A percentile compares a stretch with the other conserved stretches of the same genome.
These are phyloP conservation scores for Striga asiatica DNA, from an alignment of 257 asterid species.

Conservation along the genomic window DNA sequence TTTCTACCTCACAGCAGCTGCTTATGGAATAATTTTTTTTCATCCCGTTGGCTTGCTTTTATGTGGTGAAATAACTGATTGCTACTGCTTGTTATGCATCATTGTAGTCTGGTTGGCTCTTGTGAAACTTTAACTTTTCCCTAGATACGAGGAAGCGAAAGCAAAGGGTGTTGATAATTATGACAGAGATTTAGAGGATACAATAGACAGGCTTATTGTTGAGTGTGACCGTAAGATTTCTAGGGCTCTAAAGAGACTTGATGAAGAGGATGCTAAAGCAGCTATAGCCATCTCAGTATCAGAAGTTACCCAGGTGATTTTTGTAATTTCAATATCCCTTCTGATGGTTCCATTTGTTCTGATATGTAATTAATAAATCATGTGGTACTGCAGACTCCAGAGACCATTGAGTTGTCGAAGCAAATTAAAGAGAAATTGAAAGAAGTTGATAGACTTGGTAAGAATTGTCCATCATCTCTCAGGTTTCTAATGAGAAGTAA, in stretches of 20 bases:
- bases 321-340: not conserved
- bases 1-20: not conserved
- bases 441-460: slow-evolving; percentile 72
- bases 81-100: not conserved
- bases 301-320: slow-evolving; percentile 71
- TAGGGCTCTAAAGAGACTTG: slow-evolving; percentile 85
- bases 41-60: not conserved
- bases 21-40: not conserved
- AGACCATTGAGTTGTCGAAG: slow-evolving; percentile 71
- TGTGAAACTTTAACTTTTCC: slow-evolving; percentile 37
- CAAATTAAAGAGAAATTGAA: slow-evolving; percentile 71
- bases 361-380: slow-evolving; percentile 3
- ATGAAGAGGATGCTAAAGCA: slow-evolving; percentile 97
- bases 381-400: slow-evolving; percentile 52
- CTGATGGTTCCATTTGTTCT: not conserved
- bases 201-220: slow-evolving; percentile 82
- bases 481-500: not conserved
- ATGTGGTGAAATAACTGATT: not conserved
- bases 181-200: slow-evolving; percentile 91
- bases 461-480: slow-evolving; percentile 4
- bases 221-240: slow-evolving; percentile 90
- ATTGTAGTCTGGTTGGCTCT: not conserved
- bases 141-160: slow-evolving; percentile 74
- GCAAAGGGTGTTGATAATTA: slow-evolving; percentile 76
- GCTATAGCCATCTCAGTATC: slow-evolving; percentile 91